Conservation (phyloP, 345 rosid genomes). For the rapeseed (Brassica napus) region DNA sequence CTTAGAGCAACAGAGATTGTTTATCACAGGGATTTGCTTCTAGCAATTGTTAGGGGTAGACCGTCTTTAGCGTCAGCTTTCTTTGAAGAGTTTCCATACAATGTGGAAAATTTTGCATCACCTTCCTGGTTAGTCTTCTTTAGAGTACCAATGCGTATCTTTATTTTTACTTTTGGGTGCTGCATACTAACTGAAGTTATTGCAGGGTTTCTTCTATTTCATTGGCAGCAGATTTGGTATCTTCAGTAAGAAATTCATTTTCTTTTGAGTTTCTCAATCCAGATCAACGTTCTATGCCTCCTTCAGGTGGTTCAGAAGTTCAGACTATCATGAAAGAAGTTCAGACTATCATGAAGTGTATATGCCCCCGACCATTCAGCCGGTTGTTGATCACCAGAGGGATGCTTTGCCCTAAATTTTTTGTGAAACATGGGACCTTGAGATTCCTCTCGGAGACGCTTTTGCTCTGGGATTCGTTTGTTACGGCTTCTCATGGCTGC, state of each 20-base stretch:
- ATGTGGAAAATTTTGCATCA: conserved; percentile 76
- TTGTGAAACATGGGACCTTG: conserved; percentile 83
- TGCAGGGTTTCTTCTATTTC: conserved; percentile 84
- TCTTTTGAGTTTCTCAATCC: conserved; percentile 62
- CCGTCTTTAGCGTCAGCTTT: conserved; percentile 73
- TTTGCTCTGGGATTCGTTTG: conserved; percentile 66
- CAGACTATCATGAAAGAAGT: conserved; percentile 62
- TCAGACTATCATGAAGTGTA: conserved; percentile 64
- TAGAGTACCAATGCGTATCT: conserved; percentile 13
- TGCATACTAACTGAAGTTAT: conserved; percentile 47
- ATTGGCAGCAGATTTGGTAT: conserved; percentile 76
- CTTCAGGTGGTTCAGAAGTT: conserved; percentile 50
- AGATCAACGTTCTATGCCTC: conserved; percentile 42
- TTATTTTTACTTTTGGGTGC: conserved; percentile 9
- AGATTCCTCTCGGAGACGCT: conserved; percentile 78
- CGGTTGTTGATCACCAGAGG: conserved; percentile 78
- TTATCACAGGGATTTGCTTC: conserved; percentile 79
- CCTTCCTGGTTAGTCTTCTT: conserved; percentile 71
- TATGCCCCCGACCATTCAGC: conserved; percentile 72
- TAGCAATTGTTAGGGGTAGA: conserved; percentile 68
- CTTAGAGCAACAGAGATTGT: conserved; percentile 65
- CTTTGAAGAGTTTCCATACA: conserved; percentile 84
- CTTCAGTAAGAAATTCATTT: conserved; percentile 51
- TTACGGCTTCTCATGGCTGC: conserved; percentile 42
- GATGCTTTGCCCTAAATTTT: conserved; percentile 75